phyloP scores from a whole-genome alignment of 495 filamentous ascomycete species.

The Cercophora newfieldiana region DNA sequence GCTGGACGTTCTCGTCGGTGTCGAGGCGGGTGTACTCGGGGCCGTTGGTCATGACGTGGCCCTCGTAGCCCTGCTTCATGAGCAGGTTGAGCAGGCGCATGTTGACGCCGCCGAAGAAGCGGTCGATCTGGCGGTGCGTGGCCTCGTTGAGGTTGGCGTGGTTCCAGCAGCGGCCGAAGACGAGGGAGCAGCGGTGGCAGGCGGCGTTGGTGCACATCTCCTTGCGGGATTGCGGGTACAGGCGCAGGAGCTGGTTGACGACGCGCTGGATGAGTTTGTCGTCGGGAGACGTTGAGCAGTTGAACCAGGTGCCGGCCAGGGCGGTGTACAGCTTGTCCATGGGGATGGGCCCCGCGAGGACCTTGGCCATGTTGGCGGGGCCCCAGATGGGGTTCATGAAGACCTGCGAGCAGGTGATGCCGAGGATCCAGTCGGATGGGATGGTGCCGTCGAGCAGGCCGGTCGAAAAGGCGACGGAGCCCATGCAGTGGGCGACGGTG shows the following conservation, averaged over 20 bases:
- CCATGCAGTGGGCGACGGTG: conserved; percentile 67
- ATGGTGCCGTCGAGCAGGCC: conserved; percentile 68
- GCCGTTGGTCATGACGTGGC: conserved; percentile 53
- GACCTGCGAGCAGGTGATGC: conserved; percentile 63
- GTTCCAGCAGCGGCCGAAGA: conserved; percentile 67
- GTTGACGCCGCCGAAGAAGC: conserved; percentile 63
- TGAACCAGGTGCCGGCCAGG: conserved; percentile 56
- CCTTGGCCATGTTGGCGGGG: conserved; percentile 60
- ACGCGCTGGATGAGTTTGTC: conserved; percentile 52
- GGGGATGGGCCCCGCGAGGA: conserved; percentile 45
- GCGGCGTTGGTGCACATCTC: conserved; percentile 64
- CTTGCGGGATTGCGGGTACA: conserved; percentile 56
- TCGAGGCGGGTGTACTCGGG: conserved; percentile 48
- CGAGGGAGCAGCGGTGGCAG: conserved; percentile 61
- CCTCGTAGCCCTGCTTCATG: conserved; percentile 56
- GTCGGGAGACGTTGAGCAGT: conserved; percentile 45
- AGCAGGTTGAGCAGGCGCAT: conserved; percentile 59
- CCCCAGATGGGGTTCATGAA: conserved; percentile 66
- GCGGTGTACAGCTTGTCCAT: conserved; percentile 48
- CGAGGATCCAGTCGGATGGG: conserved; percentile 55
- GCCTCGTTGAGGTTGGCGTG: conserved; percentile 63
- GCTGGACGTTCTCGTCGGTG: conserved; percentile 48
- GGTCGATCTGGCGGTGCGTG: conserved; percentile 62
- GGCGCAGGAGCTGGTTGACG: conserved; percentile 58
- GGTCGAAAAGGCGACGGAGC: conserved; percentile 57